A percentile compares a stretch with the other conserved stretches of the same genome.
Evolutionary conservation across 2,329 filamentous ascomycete species (phyloP).

Genomic region (Arthrinium phaeospermum): DNA sequence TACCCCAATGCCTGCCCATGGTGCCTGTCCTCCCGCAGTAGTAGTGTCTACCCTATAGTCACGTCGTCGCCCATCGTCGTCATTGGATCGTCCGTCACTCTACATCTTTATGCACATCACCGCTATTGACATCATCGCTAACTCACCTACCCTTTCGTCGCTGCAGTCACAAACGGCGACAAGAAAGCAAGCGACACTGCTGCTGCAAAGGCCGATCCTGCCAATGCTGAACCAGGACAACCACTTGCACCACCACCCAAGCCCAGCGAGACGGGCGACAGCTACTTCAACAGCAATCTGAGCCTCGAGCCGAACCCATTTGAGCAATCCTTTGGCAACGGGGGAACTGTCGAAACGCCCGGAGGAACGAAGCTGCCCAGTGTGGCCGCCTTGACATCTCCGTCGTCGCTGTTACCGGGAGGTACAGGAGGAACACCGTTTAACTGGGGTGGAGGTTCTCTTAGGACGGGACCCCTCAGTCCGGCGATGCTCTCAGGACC

Average conservation of each 20-base stretch:
- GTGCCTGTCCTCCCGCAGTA: conserved; percentile 7
- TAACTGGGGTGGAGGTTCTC: conserved; percentile 81
- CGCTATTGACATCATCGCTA: conserved; percentile 9
- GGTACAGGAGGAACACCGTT: conserved; percentile 75
- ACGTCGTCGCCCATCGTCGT: conserved; percentile 17
- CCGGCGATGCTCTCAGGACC: conserved; percentile 96
- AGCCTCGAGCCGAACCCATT: conserved; percentile 94
- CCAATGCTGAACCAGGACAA: conserved; percentile 65
- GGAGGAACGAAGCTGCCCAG: conserved; percentile 84
- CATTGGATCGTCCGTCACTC: not conserved
- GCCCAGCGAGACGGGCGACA: conserved; percentile 55
- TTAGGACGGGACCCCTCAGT: conserved; percentile 91
- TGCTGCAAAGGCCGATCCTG: conserved; percentile 54
- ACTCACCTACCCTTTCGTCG: conserved; percentile 21
- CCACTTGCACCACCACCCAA: conserved; percentile 75
- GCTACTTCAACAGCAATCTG: conserved; percentile 73
- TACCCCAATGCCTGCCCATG: conserved; percentile 15
- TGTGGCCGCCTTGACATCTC: conserved; percentile 89
- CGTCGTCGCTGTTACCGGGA: conserved; percentile 78
- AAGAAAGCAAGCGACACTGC: conserved; percentile 50
- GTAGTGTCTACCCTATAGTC: conserved; percentile 4
- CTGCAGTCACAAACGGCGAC: conserved; percentile 49
- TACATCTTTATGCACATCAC: conserved; percentile 5
- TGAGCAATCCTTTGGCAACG: conserved; percentile 84
- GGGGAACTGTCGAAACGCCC: conserved; percentile 75